Percentiles rank a stretch among this genome's conserved stretches.
Conservation (phyloP, 495 filamentous ascomycete species). For the Monascus purpureus region DNA sequence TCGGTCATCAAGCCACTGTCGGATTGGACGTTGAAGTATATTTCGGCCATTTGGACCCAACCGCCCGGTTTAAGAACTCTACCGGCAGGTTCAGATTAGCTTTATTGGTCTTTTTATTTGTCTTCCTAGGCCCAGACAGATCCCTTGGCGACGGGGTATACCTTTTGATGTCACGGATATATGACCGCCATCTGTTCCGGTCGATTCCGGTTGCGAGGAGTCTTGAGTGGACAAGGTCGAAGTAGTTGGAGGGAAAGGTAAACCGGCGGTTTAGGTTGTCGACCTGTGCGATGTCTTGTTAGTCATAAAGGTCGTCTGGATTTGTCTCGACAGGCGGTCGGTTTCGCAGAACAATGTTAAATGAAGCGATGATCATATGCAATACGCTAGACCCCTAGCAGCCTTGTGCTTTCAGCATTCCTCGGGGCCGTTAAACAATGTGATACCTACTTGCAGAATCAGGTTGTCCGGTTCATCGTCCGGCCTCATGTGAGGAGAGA, state of each 20-base stretch:
- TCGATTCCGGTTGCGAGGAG: conserved; percentile 71
- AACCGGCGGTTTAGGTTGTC: conserved; percentile 69
- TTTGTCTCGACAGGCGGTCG: too few relatives aligned
- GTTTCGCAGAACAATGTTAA: too few relatives aligned
- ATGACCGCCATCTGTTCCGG: conserved; percentile 58
- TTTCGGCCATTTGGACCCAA: conserved; percentile 86
- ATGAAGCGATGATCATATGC: too few relatives aligned
- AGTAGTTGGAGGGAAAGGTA: conserved; percentile 60
- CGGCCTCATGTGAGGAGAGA: conserved; percentile 60
- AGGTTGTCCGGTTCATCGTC: conserved; percentile 55
- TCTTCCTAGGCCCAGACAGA: not conserved
- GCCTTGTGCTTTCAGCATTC: too few relatives aligned
- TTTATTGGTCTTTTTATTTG: too few relatives aligned
- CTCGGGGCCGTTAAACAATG: too few relatives aligned
- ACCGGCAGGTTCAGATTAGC: not conserved
- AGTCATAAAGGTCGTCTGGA: conserved; percentile 12
- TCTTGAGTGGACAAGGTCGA: conserved; percentile 83
- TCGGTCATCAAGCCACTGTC: conserved; percentile 72
- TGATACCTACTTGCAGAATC: conserved; percentile 45
- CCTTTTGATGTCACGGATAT: conserved; percentile 65
- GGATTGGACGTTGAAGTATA: conserved; percentile 79
- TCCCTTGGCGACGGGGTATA: conserved; percentile 9
- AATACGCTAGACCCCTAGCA: too few relatives aligned
- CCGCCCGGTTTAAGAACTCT: conserved; percentile 54
- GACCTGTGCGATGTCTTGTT: conserved; percentile 29